A percentile compares a stretch with the other conserved stretches of the same genome.
Conservation (phyloP, 768 basidiomycete genomes). For the Boletus insuetus region DNA sequence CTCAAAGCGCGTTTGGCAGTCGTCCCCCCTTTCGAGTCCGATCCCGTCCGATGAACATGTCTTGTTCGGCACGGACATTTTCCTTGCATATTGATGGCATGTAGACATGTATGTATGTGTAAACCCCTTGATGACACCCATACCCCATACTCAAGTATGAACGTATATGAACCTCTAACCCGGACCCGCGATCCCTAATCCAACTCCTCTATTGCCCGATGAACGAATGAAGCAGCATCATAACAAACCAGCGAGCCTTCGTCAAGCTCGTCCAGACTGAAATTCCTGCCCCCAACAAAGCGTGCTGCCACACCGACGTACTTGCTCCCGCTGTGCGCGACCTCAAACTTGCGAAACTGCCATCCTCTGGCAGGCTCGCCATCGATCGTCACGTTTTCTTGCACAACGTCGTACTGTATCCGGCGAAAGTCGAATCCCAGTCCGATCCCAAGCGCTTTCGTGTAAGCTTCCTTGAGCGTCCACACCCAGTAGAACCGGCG, state of each 20-base stretch:
- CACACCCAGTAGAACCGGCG: conserved; percentile 76
- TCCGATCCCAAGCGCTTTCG: conserved; percentile 81
- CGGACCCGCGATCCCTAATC: conserved; percentile 16
- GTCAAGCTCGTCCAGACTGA: conserved; percentile 32
- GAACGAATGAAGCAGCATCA: conserved; percentile 48
- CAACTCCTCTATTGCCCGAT: conserved; percentile 44
- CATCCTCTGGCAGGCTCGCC: conserved; percentile 56
- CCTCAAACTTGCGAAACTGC: conserved; percentile 62
- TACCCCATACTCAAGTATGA: conserved; percentile 17
- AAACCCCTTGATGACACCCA: conserved; percentile 5
- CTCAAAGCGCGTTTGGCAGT: conserved; percentile 51
- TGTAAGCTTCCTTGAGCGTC: conserved; percentile 92
- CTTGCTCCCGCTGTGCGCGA: conserved; percentile 45
- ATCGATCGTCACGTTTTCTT: conserved; percentile 57
- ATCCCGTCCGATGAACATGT: conserved; percentile 30
- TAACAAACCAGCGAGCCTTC: conserved; percentile 44
- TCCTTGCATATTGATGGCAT: conserved; percentile 28
- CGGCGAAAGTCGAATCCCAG: conserved; percentile 80
- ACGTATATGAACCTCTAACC: conserved; percentile 17
- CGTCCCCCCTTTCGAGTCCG: conserved; percentile 40
- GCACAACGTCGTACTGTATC: conserved; percentile 62
- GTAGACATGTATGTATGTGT: conserved; percentile 18
- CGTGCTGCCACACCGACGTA: conserved; percentile 72
- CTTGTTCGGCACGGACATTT: conserved; percentile 28
- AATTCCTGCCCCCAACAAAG: conserved; percentile 43